These are phyloP conservation scores for Elsinoe ampelina DNA, from an alignment of 2,329 filamentous ascomycete genomes.

Conservation along the genomic window DNA sequence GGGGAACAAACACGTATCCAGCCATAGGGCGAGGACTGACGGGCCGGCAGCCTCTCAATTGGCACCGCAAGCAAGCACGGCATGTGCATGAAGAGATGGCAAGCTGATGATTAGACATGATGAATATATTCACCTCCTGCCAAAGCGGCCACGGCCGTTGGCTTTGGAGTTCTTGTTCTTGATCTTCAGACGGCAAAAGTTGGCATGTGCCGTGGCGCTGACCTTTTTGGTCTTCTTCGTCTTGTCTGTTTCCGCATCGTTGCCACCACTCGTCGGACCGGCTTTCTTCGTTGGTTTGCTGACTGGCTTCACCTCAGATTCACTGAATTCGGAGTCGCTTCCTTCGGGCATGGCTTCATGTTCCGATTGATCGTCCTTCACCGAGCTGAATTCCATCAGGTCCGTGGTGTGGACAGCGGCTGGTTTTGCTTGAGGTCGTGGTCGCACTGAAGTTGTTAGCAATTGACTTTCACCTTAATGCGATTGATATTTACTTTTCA, in stretches of 20 bases:
- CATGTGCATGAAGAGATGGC: neutral
- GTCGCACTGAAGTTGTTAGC: conserved; percentile 14
- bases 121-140: conserved; percentile 20
- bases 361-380: conserved; percentile 3
- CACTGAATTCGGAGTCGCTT: neutral
- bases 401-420: neutral
- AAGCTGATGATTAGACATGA: conserved; percentile 11
- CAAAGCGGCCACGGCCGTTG: conserved; percentile 34
- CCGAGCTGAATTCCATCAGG: neutral
- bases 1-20: no score
- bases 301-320: neutral
- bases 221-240: conserved; percentile 30
- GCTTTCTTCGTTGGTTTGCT: neutral
- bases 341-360: neutral
- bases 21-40: no score
- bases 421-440: neutral
- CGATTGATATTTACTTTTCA: conserved; percentile 39
- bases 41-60: no score
- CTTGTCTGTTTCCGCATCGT: neutral
- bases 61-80: no score
- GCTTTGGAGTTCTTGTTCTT: conserved; percentile 39
- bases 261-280: neutral
- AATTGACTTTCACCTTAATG: neutral
- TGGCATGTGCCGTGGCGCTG: conserved; percentile 39
- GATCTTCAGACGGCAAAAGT: conserved; percentile 42